Base-by-base conservation (phyloP, 1,139 yeast species). In the Candida sp. region DNA sequence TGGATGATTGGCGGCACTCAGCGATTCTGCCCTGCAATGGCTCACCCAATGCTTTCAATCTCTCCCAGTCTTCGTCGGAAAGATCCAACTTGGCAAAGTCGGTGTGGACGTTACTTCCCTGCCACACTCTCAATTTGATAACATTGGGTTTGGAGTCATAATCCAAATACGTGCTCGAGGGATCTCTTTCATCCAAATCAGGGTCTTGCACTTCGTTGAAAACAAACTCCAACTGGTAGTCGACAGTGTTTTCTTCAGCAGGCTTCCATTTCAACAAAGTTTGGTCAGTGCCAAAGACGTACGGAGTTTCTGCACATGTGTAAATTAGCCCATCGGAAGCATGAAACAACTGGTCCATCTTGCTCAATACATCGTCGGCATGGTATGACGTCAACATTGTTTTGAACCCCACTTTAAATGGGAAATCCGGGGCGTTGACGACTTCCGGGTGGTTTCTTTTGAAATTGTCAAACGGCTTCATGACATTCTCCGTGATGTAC, bases 261-360 rank as follows among this genome's bases (percentile, higher is more conserved):
- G 99, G 98, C 63, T 96, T 96, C 99, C 99, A 96, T 68, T 96
- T 96, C 50, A 96, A 72, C 45, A 89, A 67, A 2, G 88, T 83
- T 3, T 83, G 81, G 66, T 94, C 98, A 0, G 98, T 93, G 9
- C 98, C 98, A 58, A 86, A 84, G 3, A 84, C 80, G 69, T 96
- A 96, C 0, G 97, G 96, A 0, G 96, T 83, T 53, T 85, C 91
- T 34, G 96, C 90, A 59, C 97, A 90, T 1, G 99, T 96, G 67
- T 91, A 90, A 54, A 96, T 91, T 38, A 96, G 79, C 1, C 99
- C 99, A 70, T 96, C 99, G 1, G 96, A 87, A 51, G 90, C 89
- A 67, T 96, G 98, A 37, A 90, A 89, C 48, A 94, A 75, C 49
- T 84, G 80, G 42, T 88, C 90, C 66, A 91, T 78, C 58, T 83